Conservation (phyloP, 345 rosid genomes). For the Euclidium syriacum region DNA sequence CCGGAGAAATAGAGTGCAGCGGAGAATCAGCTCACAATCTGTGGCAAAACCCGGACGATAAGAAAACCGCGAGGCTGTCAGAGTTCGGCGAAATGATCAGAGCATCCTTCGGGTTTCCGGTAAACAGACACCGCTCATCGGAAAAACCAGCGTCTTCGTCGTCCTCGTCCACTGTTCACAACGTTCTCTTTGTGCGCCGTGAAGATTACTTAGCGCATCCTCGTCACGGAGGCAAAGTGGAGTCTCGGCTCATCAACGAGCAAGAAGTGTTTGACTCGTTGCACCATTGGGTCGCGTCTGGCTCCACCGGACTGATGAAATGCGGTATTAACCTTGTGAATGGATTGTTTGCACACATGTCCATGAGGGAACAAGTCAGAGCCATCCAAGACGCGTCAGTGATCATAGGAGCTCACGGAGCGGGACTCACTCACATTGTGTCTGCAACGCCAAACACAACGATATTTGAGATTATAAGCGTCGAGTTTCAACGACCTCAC, state of each 20-base stretch:
- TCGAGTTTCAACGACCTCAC: slow-evolving; percentile 66
- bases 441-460: slow-evolving; percentile 82
- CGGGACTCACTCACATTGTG: slow-evolving; percentile 88
- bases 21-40: slow-evolving; percentile 68
- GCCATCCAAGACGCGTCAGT: slow-evolving; percentile 93
- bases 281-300: slow-evolving; percentile 44
- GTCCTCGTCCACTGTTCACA: slow-evolving; percentile 30
- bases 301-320: slow-evolving; percentile 34
- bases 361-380: slow-evolving; percentile 79
- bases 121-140: slow-evolving; percentile 40
- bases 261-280: slow-evolving; percentile 68
- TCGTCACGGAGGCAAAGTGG: slow-evolving; percentile 73
- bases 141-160: slow-evolving; percentile 36
- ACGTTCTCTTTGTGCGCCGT: slow-evolving; percentile 82
- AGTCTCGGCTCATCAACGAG: slow-evolving; percentile 83
- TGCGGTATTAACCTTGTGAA: slow-evolving; percentile 77
- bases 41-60: slow-evolving; percentile 57
- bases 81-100: slow-evolving; percentile 96
- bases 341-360: slow-evolving; percentile 87
- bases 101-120: slow-evolving; percentile 66
- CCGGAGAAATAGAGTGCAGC: slow-evolving; percentile 45
- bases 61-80: slow-evolving; percentile 65
- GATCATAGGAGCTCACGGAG: slow-evolving; percentile 94
- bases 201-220: slow-evolving; percentile 96
- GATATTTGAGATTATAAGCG: slow-evolving; percentile 70